Evolutionary conservation across 176 grass and related monocot genomes (phyloP), one percentile per base, ranked within the genome.

Genomic region (Pontederia paniculata): DNA sequence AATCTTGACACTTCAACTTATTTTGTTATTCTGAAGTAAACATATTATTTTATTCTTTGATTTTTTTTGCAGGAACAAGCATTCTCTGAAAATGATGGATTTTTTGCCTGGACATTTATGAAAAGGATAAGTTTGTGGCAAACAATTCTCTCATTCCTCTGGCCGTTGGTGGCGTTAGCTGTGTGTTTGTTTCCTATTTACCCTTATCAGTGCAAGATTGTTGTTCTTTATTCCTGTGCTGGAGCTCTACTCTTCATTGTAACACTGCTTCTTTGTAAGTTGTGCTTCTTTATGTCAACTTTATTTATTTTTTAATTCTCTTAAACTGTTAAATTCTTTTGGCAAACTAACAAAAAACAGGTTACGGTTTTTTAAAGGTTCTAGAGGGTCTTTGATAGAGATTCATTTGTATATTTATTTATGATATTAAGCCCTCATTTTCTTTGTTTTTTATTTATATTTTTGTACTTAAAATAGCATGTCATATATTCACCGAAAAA

Each of bases 131-230:
- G 83, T 54, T 74, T 97, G 64, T 97, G 83, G 93, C 93, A 97
- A 58, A 97, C 93, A 49, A 79, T 91, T 78, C 86, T 97, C 76
- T 97, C 93, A 56, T 91, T 97, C 74, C 69, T 97, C 45, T 97
- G 93, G 93, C 93, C 93, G 54, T 60, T 97, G 37, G 83, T 97
- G 71, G 93, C 93, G 28, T 70, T 97, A 68, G 93, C 93, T 14
- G 78, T 97, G 19, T 97, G 93, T 69, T 74, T 97, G 60, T 97
- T 97, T 84, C 93, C 93, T 74, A 83, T 97, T 67, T 97, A 97
- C 46, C 93, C 93, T 63, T 97, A 97, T 63, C 93, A 90, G 67
- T 97, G 93, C 93, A 97, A 97, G 80, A 97, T 97, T 84, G 93
- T 97, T 58, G 93, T 97, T 66, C 77, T 97, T 44, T 97, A 97